Percentiles rank a stretch among this genome's conserved stretches.
Conservation (phyloP, 2,329 filamentous ascomycete genomes). For the Magnaporthales sp. region DNA sequence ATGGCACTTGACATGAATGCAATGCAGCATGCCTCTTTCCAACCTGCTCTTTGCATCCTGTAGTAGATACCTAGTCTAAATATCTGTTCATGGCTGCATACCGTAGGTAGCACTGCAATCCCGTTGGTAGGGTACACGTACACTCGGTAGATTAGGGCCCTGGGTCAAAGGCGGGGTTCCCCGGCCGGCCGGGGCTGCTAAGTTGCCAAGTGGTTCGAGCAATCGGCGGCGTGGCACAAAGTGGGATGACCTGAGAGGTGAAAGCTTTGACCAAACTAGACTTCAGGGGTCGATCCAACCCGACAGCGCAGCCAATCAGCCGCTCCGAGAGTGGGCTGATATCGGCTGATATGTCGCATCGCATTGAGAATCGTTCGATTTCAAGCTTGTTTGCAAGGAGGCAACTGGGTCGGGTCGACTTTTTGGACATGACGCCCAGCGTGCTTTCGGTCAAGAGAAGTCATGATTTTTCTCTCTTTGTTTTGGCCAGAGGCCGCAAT, state of each 20-base stretch:
- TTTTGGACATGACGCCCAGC: not conserved
- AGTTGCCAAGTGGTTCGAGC: not conserved
- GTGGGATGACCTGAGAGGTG: not conserved
- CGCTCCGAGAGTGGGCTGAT: not conserved
- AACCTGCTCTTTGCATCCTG: not conserved
- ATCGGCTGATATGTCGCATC: not conserved
- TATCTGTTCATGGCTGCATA: not conserved
- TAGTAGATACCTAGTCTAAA: not conserved
- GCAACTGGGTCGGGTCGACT: not conserved
- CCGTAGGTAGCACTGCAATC: not conserved
- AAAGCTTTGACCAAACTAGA: not conserved
- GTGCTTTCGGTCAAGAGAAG: not conserved
- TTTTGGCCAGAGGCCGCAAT: not conserved
- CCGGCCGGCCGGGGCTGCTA: not conserved
- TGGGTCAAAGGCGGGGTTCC: not conserved
- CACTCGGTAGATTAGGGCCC: not conserved
- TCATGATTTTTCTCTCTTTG: not conserved
- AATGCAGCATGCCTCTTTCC: not conserved
- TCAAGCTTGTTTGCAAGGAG: not conserved
- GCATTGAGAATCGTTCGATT: slow-evolving; percentile 1
- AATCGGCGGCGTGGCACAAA: not conserved
- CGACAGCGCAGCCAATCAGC: not conserved
- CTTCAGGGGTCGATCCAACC: not conserved
- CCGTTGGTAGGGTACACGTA: too few relatives aligned
- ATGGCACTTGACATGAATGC: not conserved